Conservation (phyloP, 2,329 filamentous ascomycete genomes). For the Talaromyces funiculosus region DNA sequence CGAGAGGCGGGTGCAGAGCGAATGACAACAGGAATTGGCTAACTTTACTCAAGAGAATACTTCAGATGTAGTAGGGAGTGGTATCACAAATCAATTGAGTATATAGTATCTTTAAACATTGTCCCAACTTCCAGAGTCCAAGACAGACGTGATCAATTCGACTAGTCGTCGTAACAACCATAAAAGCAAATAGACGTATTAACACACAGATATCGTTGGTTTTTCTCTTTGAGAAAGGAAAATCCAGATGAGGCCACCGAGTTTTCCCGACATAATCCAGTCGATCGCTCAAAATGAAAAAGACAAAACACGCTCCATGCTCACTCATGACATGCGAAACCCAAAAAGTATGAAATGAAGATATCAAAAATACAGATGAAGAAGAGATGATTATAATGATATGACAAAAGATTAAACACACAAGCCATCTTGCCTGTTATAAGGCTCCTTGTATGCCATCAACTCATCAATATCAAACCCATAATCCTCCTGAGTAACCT, state of each 20-base stretch:
- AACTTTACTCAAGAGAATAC: too few species aligned
- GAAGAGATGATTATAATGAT: neutral
- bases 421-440: constrained; percentile 1
- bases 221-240: neutral
- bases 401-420: neutral
- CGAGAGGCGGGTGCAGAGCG: neutral
- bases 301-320: constrained; percentile 1
- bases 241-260: neutral
- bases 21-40: too few species aligned
- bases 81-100: constrained; percentile 1
- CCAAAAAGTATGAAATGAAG: neutral
- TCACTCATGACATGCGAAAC: neutral
- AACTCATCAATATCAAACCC: constrained; percentile 26
- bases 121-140: constrained; percentile 3
- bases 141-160: neutral
- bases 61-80: neutral
- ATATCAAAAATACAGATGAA: neutral
- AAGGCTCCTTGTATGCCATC: constrained; percentile 13
- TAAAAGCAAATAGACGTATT: neutral
- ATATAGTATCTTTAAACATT: neutral
- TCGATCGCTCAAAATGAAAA: neutral
- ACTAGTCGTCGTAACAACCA: neutral
- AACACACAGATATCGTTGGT: neutral
- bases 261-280: neutral
- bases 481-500: constrained; percentile 26